Evolutionary conservation across 2,329 filamentous ascomycete genomes (phyloP).

Genomic region (Cercospora janseana): DNA sequence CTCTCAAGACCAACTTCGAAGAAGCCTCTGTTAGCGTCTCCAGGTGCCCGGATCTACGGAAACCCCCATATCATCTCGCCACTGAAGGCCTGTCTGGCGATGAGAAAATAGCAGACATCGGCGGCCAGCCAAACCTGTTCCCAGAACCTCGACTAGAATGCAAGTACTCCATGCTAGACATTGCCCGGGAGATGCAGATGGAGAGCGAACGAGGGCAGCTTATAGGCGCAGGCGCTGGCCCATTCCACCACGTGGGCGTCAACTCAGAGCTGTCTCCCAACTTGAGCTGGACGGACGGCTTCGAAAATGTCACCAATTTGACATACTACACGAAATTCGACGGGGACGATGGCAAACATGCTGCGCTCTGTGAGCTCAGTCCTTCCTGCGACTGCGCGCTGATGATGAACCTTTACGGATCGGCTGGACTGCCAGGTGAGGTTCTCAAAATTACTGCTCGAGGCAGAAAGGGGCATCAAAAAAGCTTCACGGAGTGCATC

Average conservation of each 20-base stretch:
- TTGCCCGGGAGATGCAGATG: constrained; percentile 33
- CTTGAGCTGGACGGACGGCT: constrained; percentile 29
- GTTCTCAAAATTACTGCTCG: constrained; percentile 34
- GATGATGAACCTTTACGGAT: constrained; percentile 37
- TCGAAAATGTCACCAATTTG: constrained; percentile 27
- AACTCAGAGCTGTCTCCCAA: constrained; percentile 35
- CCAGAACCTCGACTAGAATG: constrained; percentile 32
- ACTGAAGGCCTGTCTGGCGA: constrained; percentile 31
- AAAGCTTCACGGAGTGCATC: constrained; percentile 34
- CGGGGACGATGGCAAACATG: constrained; percentile 44
- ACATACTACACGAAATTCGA: constrained; percentile 43
- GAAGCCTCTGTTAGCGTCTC: constrained; percentile 25
- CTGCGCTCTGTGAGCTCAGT: constrained; percentile 22
- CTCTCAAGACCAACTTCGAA: constrained; percentile 30
- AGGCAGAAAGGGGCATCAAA: constrained; percentile 25
- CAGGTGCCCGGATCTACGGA: constrained; percentile 31
- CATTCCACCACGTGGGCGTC: constrained; percentile 31
- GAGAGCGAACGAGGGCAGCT: constrained; percentile 26
- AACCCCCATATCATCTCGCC: constrained; percentile 31
- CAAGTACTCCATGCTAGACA: constrained; percentile 31
- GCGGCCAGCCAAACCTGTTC: constrained; percentile 35
- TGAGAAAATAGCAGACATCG: constrained; percentile 34
- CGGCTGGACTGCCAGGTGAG: constrained; percentile 26
- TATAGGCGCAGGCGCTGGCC: constrained; percentile 34
- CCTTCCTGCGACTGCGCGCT: constrained; percentile 33